These are phyloP conservation scores for Trametes sp. DNA, from an alignment of 1,284 basidiomycete genomes.

Conservation along the genomic window DNA sequence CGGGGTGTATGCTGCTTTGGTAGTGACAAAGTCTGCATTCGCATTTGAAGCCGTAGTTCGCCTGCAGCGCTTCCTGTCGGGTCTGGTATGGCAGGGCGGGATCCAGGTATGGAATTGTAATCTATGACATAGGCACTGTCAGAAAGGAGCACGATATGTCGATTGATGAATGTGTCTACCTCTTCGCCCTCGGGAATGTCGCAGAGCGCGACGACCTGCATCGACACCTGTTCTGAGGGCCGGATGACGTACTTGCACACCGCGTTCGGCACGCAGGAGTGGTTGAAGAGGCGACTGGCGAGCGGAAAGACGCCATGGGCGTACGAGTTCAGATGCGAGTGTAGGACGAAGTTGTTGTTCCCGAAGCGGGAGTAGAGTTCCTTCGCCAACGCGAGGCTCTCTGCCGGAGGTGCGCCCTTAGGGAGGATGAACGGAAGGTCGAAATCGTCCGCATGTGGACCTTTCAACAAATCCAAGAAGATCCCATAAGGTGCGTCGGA, in stretches of 20 bases:
- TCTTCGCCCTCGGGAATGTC: constrained; percentile 66
- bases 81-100: constrained; percentile 68
- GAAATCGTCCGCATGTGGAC: constrained; percentile 39
- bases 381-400: constrained; percentile 35
- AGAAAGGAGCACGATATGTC: neutral
- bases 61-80: constrained; percentile 62
- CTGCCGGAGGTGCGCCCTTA: constrained; percentile 13
- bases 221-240: constrained; percentile 48
- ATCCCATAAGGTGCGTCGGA: constrained; percentile 38
- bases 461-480: constrained; percentile 61
- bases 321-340: constrained; percentile 69
- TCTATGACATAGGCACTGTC: constrained; percentile 47
- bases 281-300: constrained; percentile 78
- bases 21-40: constrained; percentile 62
- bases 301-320: constrained; percentile 77
- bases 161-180: constrained; percentile 46
- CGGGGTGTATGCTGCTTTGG: constrained; percentile 43
- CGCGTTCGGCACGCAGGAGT: constrained; percentile 78
- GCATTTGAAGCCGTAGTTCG: constrained; percentile 75
- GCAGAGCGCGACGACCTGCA: constrained; percentile 70
- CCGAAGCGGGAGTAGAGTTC: constrained; percentile 65
- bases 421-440: constrained; percentile 38
- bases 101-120: constrained; percentile 77
- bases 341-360: constrained; percentile 80
- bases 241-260: constrained; percentile 63